These are phyloP conservation scores for Paratrypanosoma confusum DNA, from an alignment of 208 protist species.

Conservation along the genomic window DNA sequence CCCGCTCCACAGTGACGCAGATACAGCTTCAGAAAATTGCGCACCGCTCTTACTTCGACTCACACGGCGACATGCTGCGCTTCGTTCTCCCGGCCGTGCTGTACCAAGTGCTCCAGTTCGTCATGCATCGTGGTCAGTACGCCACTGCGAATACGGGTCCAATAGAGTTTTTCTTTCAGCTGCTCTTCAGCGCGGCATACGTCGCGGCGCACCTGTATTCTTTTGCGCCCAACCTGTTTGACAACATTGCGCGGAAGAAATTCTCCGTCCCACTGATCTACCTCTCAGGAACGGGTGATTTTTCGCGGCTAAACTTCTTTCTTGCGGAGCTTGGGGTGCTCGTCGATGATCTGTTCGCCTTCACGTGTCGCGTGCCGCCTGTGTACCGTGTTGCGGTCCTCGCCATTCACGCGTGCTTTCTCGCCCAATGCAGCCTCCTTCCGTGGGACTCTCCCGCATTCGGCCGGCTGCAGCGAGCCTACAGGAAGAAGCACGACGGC, in stretches of 20 bases:
- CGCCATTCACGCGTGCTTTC: conserved; percentile 36
- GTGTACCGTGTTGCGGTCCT: conserved; percentile 50
- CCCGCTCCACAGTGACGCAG: conserved; percentile 34
- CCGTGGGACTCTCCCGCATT: conserved; percentile 58
- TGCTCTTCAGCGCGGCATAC: conserved; percentile 49
- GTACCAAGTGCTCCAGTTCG: conserved; percentile 9
- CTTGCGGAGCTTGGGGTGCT: conserved; percentile 45
- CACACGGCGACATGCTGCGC: conserved; percentile 28
- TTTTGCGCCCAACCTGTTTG: conserved; percentile 68
- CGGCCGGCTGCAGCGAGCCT: no score
- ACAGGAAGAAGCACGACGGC: no score
- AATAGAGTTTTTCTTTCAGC: conserved; percentile 31
- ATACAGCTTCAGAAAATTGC: conserved; percentile 13
- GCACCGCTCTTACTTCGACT: conserved; percentile 54
- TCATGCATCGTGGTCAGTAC: conserved; percentile 5
- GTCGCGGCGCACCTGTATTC: conserved; percentile 54
- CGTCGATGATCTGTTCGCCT: conserved; percentile 75
- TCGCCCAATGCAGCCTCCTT: conserved; percentile 46
- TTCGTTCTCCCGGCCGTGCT: conserved; percentile 14
- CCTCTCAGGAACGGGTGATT: conserved; percentile 9
- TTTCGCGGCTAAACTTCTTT: conserved; percentile 16
- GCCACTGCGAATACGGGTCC: neutral
- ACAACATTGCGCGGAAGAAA: conserved; percentile 63
- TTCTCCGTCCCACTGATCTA: conserved; percentile 56
- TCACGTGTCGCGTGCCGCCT: conserved; percentile 59